Conservation (phyloP, 192 early-diverging fungal species). For the Linnemannia elongata region DNA sequence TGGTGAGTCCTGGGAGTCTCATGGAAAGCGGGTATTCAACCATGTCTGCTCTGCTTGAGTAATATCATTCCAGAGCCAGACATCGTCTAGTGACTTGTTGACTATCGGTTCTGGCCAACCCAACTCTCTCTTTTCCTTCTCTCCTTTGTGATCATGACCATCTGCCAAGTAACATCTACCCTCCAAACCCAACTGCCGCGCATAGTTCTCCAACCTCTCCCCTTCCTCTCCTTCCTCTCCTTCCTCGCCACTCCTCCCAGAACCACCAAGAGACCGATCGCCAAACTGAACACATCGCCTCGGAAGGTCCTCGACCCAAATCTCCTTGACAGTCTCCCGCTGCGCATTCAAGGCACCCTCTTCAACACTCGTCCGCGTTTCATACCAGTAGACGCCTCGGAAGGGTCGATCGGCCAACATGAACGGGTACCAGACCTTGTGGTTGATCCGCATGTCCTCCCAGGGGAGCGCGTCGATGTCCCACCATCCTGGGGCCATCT, state of each 20-base stretch:
- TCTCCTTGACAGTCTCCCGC: constrained; percentile 40
- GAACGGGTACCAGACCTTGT: constrained; percentile 45
- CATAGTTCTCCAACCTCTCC: not conserved
- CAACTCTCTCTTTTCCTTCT: not conserved
- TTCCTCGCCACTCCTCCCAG: not conserved
- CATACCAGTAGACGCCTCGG: constrained; percentile 40
- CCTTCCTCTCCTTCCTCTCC: not conserved
- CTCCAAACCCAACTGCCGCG: not conserved
- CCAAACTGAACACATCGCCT: constrained; percentile 43
- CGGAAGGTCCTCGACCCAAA: constrained; percentile 36
- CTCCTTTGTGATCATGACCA: not conserved
- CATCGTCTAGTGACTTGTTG: not conserved
- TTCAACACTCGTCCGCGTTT: constrained; percentile 2
- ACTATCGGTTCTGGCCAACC: not conserved
- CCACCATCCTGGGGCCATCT: constrained; percentile 54
- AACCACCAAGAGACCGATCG: not conserved
- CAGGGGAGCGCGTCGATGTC: constrained; percentile 24
- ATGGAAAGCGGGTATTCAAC: not conserved
- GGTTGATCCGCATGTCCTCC: constrained; percentile 38
- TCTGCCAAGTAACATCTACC: constrained; percentile 12
- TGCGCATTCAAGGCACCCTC: constrained; percentile 21
- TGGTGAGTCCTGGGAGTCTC: not conserved
- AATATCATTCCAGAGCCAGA: constrained; percentile 20
- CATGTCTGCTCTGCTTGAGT: constrained; percentile 20
- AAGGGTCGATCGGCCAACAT: constrained; percentile 38